These are phyloP conservation scores for Symbiodinium natans DNA, from an alignment of 73 alveolate genomes.

Conservation along the genomic window DNA sequence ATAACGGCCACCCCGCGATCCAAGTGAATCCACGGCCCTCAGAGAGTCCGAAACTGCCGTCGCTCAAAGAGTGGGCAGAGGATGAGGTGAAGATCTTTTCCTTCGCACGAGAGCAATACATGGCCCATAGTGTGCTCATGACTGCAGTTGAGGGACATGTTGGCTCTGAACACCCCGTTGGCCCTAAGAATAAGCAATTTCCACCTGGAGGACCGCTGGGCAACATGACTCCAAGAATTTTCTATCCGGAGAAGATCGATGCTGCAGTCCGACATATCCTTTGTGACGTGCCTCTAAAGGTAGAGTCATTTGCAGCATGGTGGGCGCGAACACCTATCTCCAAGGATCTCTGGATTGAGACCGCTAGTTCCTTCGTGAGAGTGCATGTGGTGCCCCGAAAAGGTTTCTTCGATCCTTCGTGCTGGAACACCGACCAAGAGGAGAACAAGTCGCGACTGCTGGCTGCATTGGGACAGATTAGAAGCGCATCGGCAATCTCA, in stretches of 20 bases:
- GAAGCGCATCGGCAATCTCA: neutral
- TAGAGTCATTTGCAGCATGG: neutral
- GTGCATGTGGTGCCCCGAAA: neutral
- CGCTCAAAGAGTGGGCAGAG: neutral
- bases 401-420: neutral
- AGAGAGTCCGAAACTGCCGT: neutral
- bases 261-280: neutral
- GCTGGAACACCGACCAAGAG: neutral
- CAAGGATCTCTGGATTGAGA: neutral
- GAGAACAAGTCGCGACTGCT: neutral
- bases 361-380: neutral
- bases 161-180: too few species aligned
- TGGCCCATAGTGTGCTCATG: neutral
- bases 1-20: neutral
- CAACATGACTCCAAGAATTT: neutral
- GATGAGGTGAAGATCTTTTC: neutral
- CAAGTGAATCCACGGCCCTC: neutral
- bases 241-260: neutral
- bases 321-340: neutral
- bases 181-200: too few species aligned
- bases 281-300: neutral
- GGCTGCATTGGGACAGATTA: neutral
- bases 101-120: neutral
- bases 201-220: neutral
- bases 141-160: neutral